Evolutionary conservation across 2,329 filamentous ascomycete genomes (phyloP).

Genomic region (Verticillium isaacii): DNA sequence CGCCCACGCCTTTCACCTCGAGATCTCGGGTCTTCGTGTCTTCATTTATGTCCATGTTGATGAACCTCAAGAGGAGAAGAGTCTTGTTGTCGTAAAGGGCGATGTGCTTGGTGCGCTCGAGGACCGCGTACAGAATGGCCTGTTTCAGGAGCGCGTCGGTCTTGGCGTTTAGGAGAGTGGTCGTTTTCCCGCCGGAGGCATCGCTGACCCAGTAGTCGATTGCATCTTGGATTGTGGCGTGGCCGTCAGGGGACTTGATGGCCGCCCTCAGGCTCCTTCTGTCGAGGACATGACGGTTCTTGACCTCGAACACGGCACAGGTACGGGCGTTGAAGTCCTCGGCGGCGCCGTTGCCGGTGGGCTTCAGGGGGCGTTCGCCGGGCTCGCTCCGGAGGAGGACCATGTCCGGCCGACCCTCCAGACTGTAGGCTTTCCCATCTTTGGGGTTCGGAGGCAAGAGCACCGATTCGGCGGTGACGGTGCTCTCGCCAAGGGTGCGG

Average conservation of each 20-base stretch:
- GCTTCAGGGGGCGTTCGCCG: background rate
- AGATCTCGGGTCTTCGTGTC: background rate
- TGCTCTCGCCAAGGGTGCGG: background rate
- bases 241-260: too few relatives aligned
- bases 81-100: background rate
- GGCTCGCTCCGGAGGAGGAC: background rate
- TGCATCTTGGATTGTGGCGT: too few relatives aligned
- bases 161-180: too few relatives aligned
- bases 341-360: background rate
- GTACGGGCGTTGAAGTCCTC: background rate
- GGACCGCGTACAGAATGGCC: background rate
- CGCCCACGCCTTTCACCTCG: background rate
- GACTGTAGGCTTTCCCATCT: too few relatives aligned
- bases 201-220: too few relatives aligned
- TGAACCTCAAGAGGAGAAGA: background rate
- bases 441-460: background rate
- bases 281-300: too few relatives aligned
- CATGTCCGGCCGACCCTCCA: background rate
- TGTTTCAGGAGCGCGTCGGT: background rate
- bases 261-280: too few relatives aligned
- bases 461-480: background rate
- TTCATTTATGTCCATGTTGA: background rate
- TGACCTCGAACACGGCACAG: background rate
- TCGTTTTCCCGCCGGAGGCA: too few relatives aligned
- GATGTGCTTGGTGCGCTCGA: background rate